phyloP scores from a whole-genome alignment of 495 filamentous ascomycete genomes.

The Aspergillus mulundensis region DNA sequence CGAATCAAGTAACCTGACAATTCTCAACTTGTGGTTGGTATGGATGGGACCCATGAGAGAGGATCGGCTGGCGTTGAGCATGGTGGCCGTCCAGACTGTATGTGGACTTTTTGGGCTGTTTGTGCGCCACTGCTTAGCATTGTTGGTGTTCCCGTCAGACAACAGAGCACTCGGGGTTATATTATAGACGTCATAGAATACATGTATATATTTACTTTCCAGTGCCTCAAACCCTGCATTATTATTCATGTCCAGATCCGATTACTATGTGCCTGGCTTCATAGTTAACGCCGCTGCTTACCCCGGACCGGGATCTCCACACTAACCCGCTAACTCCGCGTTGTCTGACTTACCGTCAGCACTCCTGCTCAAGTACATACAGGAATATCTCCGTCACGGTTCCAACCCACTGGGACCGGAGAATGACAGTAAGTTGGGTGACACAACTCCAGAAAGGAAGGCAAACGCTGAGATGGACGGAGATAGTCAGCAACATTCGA shows the following conservation, averaged over 20 bases:
- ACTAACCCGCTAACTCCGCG: no score
- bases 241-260: no score
- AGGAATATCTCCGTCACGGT: no score
- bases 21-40: slow-evolving; percentile 93
- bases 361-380: no score
- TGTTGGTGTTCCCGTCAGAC: slow-evolving; percentile 81
- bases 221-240: no score
- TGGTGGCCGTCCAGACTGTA: slow-evolving; percentile 67
- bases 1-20: slow-evolving; percentile 85
- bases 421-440: background rate
- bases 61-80: slow-evolving; percentile 70
- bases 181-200: slow-evolving; percentile 22
- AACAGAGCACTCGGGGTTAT: slow-evolving; percentile 51
- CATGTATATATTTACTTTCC: no score
- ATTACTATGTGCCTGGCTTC: no score
- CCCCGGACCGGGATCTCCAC: no score
- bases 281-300: background rate
- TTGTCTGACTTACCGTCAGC: no score
- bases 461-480: background rate
- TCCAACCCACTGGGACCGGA: background rate
- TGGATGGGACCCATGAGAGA: slow-evolving; percentile 92
- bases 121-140: slow-evolving; percentile 76
- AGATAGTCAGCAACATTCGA: background rate
- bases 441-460: background rate
- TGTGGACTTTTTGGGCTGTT: slow-evolving; percentile 79